Conservation (phyloP, 1,139 yeast genomes). For the Blastobotrys raffinosifermentans region DNA sequence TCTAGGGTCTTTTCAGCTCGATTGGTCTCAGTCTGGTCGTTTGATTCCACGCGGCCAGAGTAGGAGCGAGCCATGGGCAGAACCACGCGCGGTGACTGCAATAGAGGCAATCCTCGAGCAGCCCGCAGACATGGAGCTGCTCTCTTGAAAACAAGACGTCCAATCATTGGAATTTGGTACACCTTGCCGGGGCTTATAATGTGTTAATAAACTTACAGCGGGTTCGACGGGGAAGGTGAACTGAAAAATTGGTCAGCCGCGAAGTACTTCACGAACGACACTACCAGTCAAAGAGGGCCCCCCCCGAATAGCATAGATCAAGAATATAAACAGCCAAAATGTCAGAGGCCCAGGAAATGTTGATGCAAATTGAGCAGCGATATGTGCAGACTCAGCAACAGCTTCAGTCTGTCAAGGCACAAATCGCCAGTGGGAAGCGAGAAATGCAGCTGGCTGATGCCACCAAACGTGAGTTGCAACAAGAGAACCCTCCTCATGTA, state of each 20-base stretch:
- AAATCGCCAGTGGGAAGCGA: conserved; percentile 50
- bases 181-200: too few relatives aligned
- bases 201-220: too few relatives aligned
- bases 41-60: conserved; percentile 18
- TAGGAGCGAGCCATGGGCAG: too few relatives aligned
- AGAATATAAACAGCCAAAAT: too few relatives aligned
- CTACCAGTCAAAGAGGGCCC: conserved; percentile 24
- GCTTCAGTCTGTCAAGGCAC: conserved; percentile 55
- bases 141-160: too few relatives aligned
- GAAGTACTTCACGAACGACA: conserved; percentile 18
- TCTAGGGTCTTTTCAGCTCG: conserved; percentile 62
- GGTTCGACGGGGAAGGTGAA: neutral
- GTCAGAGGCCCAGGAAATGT: conserved; percentile 11
- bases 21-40: conserved; percentile 51
- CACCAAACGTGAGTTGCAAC: conserved; percentile 50
- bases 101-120: too few relatives aligned
- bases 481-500: conserved; percentile 42
- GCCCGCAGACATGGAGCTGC: too few relatives aligned
- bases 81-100: too few relatives aligned
- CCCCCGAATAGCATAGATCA: too few relatives aligned
- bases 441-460: conserved; percentile 52
- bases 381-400: conserved; percentile 41
- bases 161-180: too few relatives aligned
- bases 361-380: conserved; percentile 21
- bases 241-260: neutral